Conservation (phyloP, 1,139 yeast genomes). For the Pneumocystis carinii region DNA sequence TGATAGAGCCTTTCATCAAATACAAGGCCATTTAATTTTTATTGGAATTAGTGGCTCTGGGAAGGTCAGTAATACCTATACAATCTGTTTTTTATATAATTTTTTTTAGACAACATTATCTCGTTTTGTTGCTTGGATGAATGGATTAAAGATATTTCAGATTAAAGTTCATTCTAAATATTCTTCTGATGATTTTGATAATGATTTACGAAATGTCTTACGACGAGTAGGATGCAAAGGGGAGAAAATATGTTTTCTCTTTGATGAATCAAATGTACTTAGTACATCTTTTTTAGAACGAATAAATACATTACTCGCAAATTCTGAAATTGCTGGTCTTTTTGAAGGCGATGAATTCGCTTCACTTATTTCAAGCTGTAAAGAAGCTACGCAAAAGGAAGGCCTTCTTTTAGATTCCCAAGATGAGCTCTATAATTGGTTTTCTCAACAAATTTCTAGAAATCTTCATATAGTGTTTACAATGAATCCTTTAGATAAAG, state of each 20-base stretch:
- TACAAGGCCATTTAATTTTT: conserved; percentile 79
- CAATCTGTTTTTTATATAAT: conserved; percentile 6
- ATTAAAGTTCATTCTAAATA: conserved; percentile 44
- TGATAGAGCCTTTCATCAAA: conserved; percentile 69
- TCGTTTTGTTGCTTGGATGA: conserved; percentile 83
- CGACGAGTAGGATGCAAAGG: conserved; percentile 38
- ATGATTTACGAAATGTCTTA: conserved; percentile 42
- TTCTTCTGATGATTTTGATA: conserved; percentile 51
- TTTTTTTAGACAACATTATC: conserved; percentile 40
- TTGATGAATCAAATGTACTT: conserved; percentile 67
- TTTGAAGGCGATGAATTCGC: conserved; percentile 63
- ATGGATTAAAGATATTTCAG: conserved; percentile 52
- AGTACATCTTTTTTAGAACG: conserved; percentile 75
- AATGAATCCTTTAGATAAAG: conserved; percentile 40
- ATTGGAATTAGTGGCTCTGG: conserved; percentile 85
- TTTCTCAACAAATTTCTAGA: conserved; percentile 47
- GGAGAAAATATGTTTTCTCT: conserved; percentile 52
- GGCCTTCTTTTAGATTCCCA: conserved; percentile 53
- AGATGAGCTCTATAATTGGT: conserved; percentile 68
- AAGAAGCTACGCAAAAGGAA: conserved; percentile 42
- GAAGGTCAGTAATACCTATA: conserved; percentile 25
- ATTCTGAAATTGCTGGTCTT: conserved; percentile 83
- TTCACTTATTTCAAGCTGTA: conserved; percentile 40
- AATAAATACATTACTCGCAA: conserved; percentile 82
- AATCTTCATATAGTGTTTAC: conserved; percentile 78